Percentiles rank a stretch among this genome's conserved stretches.
phyloP scores from a whole-genome alignment of 495 filamentous ascomycete species.

The Penicillium coffeae region DNA sequence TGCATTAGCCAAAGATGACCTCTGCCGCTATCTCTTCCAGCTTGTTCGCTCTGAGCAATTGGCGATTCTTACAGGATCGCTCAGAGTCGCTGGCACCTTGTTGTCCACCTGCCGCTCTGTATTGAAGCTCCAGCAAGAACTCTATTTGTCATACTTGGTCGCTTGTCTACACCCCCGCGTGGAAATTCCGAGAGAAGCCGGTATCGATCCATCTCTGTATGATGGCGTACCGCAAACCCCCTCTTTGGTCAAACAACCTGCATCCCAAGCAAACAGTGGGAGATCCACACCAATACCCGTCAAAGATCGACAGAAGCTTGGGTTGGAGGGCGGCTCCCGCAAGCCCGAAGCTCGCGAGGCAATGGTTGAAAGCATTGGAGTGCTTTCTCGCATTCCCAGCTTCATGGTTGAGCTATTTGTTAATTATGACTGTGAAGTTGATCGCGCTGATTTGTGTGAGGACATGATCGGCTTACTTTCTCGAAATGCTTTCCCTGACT shows the following conservation, averaged over 20 bases:
- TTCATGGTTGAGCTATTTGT: constrained; percentile 94
- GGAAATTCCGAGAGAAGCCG: constrained; percentile 84
- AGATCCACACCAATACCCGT: constrained; percentile 89
- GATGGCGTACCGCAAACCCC: constrained; percentile 90
- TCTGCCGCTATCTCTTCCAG: constrained; percentile 95
- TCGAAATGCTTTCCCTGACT: constrained; percentile 92
- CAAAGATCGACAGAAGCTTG: constrained; percentile 88
- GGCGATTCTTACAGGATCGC: constrained; percentile 82
- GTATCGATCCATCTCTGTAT: constrained; percentile 88
- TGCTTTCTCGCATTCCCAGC: constrained; percentile 83
- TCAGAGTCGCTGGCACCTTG: constrained; percentile 87
- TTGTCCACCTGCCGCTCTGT: constrained; percentile 89
- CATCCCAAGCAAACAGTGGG: constrained; percentile 74
- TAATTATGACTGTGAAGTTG: constrained; percentile 97
- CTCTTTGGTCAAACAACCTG: constrained; percentile 76
- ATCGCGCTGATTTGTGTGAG: constrained; percentile 88
- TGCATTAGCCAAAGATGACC: constrained; percentile 81
- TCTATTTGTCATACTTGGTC: constrained; percentile 91
- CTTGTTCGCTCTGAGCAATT: constrained; percentile 95
- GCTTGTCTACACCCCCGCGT: constrained; percentile 89
- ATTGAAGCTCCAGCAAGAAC: constrained; percentile 93
- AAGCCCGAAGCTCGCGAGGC: constrained; percentile 94
- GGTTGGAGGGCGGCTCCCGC: constrained; percentile 85
- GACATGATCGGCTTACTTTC: constrained; percentile 92
- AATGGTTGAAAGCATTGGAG: constrained; percentile 96